These are phyloP conservation scores for Zygotorulaspora sp. DNA, from an alignment of 805 yeast species.

Conservation along the genomic window DNA sequence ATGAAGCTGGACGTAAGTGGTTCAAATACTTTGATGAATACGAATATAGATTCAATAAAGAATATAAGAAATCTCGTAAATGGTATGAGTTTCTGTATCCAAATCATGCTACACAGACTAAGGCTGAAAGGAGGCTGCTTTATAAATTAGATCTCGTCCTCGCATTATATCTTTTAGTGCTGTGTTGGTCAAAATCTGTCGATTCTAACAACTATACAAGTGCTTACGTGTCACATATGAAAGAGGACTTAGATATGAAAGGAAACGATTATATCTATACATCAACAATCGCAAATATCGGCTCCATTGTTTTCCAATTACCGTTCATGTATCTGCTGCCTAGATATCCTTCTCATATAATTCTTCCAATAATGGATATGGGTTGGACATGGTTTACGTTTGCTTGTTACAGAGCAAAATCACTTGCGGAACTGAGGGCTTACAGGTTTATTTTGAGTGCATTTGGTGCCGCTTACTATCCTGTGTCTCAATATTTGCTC, in stretches of 20 bases:
- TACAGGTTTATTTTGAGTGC: constrained; percentile 63
- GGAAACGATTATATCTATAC: constrained; percentile 63
- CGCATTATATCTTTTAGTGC: constrained; percentile 52
- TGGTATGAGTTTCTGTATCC: constrained; percentile 36
- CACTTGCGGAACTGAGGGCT: constrained; percentile 51
- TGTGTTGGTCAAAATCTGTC: constrained; percentile 65
- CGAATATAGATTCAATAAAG: constrained; percentile 43
- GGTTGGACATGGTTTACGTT: constrained; percentile 68
- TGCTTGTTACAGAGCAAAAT: constrained; percentile 47
- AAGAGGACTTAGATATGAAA: constrained; percentile 51
- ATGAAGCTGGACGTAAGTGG: constrained; percentile 41
- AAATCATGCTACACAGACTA: constrained; percentile 36
- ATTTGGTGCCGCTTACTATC: constrained; percentile 65
- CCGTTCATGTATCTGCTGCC: constrained; percentile 62
- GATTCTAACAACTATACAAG: constrained; percentile 58
- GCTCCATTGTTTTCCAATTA: constrained; percentile 56
- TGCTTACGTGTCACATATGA: constrained; percentile 65
- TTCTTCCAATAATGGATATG: constrained; percentile 52
- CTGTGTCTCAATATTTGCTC: constrained; percentile 54
- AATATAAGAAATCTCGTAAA: constrained; percentile 30
- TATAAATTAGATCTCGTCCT: constrained; percentile 53
- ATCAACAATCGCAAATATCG: constrained; percentile 56
- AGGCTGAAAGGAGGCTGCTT: constrained; percentile 43
- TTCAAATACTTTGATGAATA: constrained; percentile 48
- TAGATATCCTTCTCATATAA: constrained; percentile 47